A percentile compares a stretch with the other conserved stretches of the same genome.
Evolutionary conservation across 1,284 basidiomycete species (phyloP).

Genomic region (Cryptococcus sp.): DNA sequence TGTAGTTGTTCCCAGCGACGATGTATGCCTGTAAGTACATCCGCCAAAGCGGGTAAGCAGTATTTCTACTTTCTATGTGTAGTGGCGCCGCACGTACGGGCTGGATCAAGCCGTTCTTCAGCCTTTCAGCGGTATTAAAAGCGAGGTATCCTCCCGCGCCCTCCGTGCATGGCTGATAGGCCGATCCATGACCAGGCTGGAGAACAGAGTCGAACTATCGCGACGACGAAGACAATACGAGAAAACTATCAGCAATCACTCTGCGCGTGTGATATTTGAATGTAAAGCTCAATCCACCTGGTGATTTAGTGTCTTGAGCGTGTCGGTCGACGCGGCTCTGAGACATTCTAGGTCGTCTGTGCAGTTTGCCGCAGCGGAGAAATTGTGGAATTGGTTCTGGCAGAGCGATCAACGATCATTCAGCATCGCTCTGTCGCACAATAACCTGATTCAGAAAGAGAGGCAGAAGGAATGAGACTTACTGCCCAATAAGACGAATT

Average conservation of each 20-base stretch:
- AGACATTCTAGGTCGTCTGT: constrained; percentile 18
- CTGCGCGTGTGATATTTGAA: too few species aligned
- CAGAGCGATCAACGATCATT: neutral
- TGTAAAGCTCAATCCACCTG: constrained; percentile 3
- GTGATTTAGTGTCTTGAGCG: constrained; percentile 15
- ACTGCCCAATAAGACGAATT: constrained; percentile 16
- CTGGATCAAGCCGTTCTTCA: constrained; percentile 14
- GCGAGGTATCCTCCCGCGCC: constrained; percentile 18
- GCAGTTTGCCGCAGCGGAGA: constrained; percentile 17
- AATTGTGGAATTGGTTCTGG: constrained; percentile 20
- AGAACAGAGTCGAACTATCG: constrained; percentile 14
- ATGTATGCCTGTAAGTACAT: constrained; percentile 6
- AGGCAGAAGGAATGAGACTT: constrained; percentile 1
- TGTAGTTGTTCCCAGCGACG: constrained; percentile 19
- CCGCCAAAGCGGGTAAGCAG: neutral
- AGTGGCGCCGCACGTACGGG: constrained; percentile 4
- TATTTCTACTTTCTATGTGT: neutral
- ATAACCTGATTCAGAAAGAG: neutral
- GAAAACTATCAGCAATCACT: neutral
- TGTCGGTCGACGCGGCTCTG: constrained; percentile 12
- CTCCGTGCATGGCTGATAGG: constrained; percentile 22
- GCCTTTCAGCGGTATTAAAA: constrained; percentile 15
- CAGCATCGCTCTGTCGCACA: neutral
- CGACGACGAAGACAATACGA: neutral
- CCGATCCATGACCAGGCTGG: constrained; percentile 14